Percentiles rank a stretch among this genome's conserved stretches.
These are phyloP conservation scores for Ophiognomonia clavigignenti-juglandacearum DNA, from an alignment of 2,329 filamentous ascomycete genomes.

Conservation along the genomic window DNA sequence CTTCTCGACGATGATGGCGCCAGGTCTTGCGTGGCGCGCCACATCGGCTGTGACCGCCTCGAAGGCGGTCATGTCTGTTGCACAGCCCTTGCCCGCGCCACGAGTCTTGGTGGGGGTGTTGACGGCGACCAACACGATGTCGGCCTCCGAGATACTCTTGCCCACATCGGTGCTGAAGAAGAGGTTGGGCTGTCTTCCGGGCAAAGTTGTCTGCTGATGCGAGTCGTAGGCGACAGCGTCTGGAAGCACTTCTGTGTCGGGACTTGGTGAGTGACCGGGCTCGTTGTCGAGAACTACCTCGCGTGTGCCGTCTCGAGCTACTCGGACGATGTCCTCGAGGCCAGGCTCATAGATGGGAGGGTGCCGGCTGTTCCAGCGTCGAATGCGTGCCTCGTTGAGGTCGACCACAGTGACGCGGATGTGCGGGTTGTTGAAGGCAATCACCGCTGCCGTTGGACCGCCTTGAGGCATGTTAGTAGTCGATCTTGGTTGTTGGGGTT, in stretches of 20 bases:
- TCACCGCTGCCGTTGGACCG: conserved; percentile 69
- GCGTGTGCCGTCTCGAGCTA: conserved; percentile 55
- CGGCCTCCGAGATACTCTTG: conserved; percentile 58
- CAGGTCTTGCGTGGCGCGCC: conserved; percentile 59
- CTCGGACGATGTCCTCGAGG: conserved; percentile 61
- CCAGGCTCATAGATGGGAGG: conserved; percentile 75
- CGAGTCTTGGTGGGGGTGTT: conserved; percentile 74
- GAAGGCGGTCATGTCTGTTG: conserved; percentile 68
- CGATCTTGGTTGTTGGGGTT: background rate
- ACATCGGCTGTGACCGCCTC: conserved; percentile 66
- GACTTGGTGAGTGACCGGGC: conserved; percentile 13
- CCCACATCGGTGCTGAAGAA: conserved; percentile 68
- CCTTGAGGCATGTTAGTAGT: conserved; percentile 37
- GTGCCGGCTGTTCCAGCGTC: conserved; percentile 67
- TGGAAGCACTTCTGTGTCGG: background rate
- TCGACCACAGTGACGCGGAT: conserved; percentile 73
- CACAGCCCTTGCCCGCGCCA: conserved; percentile 64
- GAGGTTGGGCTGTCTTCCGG: conserved; percentile 57
- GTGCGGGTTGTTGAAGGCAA: conserved; percentile 68
- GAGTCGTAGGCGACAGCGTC: background rate
- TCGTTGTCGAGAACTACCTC: conserved; percentile 36
- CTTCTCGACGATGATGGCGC: conserved; percentile 76
- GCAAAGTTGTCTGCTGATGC: conserved; percentile 20
- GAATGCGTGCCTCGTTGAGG: conserved; percentile 59
- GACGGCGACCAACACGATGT: conserved; percentile 71